Evolutionary conservation across 768 basidiomycete genomes (phyloP), one percentile per base, ranked within the genome.

Genomic region (Lentinula sp.): DNA sequence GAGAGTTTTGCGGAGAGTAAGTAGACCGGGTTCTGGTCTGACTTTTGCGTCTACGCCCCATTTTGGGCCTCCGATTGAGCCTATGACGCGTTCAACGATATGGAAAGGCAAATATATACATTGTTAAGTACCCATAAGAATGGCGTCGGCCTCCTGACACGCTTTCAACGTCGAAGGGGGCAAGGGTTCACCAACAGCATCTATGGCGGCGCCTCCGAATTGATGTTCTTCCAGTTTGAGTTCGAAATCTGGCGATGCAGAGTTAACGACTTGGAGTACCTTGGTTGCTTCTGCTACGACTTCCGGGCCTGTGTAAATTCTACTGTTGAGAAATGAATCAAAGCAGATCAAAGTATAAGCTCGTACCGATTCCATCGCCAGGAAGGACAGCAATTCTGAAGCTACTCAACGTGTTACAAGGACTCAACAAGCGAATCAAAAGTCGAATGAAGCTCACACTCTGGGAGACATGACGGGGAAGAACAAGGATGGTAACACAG

Each of bases 11-110:
- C 97, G 88, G 57, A 99, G 83, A 6, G 78, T 71, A 32, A 99
- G 86, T 10, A 99, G 83, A 59, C 97, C 97, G 63, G 85, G 84
- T 73, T 99, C 97, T 16, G 97, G 97, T 60, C 97, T 87, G 58
- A 98, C 85, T 72, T 89, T 88, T 62, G 84, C 82, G 60, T 87
- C 84, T 2, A 95, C 89, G 52, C 94, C 95, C 97, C 97, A 99
- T 75, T 98, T 98, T 13, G 97, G 97, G n/a, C 97, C 97, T 61
- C 97, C 97, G 65, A 98, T 91, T 18, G 96, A 89, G 65, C 96
- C 96, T 98, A 60, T 1, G 31, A 16, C n/a, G 21, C 21, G 45
- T 37, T 56, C 49, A 68, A 43, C 65, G 61, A n/a, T 18, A 39
- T 15, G 55, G 55, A 46, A 4, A 13, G 32, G 45, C 54, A 54